phyloP scores from a whole-genome alignment of 1,139 yeast genomes.

The Pneumocystis jirovecii region DNA sequence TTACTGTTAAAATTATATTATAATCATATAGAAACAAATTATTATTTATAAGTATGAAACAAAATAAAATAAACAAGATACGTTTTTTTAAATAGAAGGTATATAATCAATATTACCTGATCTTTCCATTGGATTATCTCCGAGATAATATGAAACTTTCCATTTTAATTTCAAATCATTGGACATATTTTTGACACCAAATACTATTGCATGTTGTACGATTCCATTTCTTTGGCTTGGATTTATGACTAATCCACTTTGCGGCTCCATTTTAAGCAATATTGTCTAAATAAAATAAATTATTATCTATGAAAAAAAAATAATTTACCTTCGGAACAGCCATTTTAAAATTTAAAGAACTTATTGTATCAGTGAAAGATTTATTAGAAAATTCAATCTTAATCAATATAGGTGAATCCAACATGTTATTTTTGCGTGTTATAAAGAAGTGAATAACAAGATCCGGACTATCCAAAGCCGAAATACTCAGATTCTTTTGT shows the following conservation, averaged over 20 bases:
- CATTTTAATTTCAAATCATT: slow-evolving; percentile 1
- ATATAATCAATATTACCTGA: background rate
- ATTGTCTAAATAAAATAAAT: background rate
- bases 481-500: background rate
- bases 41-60: background rate
- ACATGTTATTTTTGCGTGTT: background rate
- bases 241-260: background rate
- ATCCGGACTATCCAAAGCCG: background rate
- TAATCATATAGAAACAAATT: background rate
- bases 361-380: background rate
- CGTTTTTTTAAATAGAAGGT: background rate
- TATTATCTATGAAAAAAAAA: background rate
- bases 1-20: background rate
- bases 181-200: background rate
- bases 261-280: background rate
- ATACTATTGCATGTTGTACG: background rate
- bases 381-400: background rate
- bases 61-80: background rate
- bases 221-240: background rate
- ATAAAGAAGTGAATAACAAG: background rate
- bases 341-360: background rate
- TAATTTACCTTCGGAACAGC: background rate
- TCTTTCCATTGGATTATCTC: background rate
- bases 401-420: background rate
- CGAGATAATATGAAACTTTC: slow-evolving; percentile 1